A percentile compares a stretch with the other conserved stretches of the same genome.
Evolutionary conservation across 2,329 filamentous ascomycete genomes (phyloP).

Genomic region (Aaosphaeria arxii): DNA sequence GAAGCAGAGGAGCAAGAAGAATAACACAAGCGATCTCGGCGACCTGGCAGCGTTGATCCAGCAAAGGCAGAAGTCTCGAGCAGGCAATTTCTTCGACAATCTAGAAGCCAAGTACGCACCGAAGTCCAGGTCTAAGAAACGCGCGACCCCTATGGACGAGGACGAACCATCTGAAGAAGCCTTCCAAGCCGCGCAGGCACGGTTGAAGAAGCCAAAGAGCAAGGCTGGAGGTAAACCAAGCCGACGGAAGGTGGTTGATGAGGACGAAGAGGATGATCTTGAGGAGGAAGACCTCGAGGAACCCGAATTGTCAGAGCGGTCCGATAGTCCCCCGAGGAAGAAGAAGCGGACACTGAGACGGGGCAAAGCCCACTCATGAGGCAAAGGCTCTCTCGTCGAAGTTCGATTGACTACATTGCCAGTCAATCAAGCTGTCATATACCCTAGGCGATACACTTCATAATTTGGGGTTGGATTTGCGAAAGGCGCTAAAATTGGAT

Average conservation of each 20-base stretch:
- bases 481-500: too few species aligned
- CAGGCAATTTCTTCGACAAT: slow-evolving; percentile 33
- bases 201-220: slow-evolving; percentile 31
- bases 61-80: slow-evolving; percentile 31
- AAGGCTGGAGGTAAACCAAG: slow-evolving; percentile 1
- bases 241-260: neutral
- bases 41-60: slow-evolving; percentile 37
- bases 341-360: neutral
- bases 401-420: too few species aligned
- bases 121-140: slow-evolving; percentile 45
- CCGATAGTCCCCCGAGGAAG: neutral
- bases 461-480: too few species aligned
- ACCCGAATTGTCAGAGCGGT: slow-evolving; percentile 4
- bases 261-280: slow-evolving; percentile 1
- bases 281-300: slow-evolving; percentile 19
- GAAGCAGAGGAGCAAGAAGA: slow-evolving; percentile 28
- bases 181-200: slow-evolving; percentile 41
- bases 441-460: too few species aligned
- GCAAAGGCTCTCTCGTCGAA: neutral
- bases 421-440: too few species aligned
- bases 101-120: slow-evolving; percentile 35
- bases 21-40: slow-evolving; percentile 30
- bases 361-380: neutral
- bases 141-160: slow-evolving; percentile 44
- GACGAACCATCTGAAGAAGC: slow-evolving; percentile 64